phyloP scores from a whole-genome alignment of 2,329 filamentous ascomycete genomes.

The Cryphonectria nitschkei region DNA sequence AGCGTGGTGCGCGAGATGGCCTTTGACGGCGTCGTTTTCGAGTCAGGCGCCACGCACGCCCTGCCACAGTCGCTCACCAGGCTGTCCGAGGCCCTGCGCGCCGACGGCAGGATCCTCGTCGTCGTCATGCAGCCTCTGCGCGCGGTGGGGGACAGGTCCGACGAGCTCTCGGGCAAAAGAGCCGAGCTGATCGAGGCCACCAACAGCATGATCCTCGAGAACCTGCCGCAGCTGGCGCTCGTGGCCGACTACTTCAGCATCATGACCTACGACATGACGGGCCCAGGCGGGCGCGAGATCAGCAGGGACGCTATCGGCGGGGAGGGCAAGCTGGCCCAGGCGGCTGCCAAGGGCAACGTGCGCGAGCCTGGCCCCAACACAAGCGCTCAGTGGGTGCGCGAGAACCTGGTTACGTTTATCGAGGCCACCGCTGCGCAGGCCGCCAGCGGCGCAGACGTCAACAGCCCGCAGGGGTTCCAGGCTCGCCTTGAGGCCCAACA shows the following conservation, averaged over 20 bases:
- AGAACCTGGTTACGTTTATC: slow-evolving; percentile 26
- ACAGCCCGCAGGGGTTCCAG: slow-evolving; percentile 16
- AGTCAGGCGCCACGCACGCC: slow-evolving; percentile 31
- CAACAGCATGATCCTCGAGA: slow-evolving; percentile 22
- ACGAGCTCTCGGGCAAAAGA: slow-evolving; percentile 11
- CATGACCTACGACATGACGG: slow-evolving; percentile 34
- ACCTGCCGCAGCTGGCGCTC: slow-evolving; percentile 27
- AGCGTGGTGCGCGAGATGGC: slow-evolving; percentile 28
- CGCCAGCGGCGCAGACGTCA: background rate
- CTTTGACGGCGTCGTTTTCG: slow-evolving; percentile 32
- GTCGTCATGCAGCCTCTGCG: slow-evolving; percentile 31
- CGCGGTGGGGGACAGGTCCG: slow-evolving; percentile 12
- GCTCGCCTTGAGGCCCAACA: slow-evolving; percentile 13
- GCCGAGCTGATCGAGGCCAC: slow-evolving; percentile 15
- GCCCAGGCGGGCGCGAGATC: slow-evolving; percentile 27
- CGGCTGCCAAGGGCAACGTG: slow-evolving; percentile 19
- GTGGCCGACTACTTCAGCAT: slow-evolving; percentile 32
- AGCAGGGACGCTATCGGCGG: background rate
- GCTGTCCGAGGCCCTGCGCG: slow-evolving; percentile 28
- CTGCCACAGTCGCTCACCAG: slow-evolving; percentile 25
- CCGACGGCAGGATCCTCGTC: slow-evolving; percentile 29
- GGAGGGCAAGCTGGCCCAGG: slow-evolving; percentile 15
- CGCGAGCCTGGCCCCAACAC: slow-evolving; percentile 30
- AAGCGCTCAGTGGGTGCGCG: slow-evolving; percentile 27
- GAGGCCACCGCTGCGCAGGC: slow-evolving; percentile 20